Base-by-base conservation (phyloP, 208 protist species). In the Wallacemonas collosoma region DNA sequence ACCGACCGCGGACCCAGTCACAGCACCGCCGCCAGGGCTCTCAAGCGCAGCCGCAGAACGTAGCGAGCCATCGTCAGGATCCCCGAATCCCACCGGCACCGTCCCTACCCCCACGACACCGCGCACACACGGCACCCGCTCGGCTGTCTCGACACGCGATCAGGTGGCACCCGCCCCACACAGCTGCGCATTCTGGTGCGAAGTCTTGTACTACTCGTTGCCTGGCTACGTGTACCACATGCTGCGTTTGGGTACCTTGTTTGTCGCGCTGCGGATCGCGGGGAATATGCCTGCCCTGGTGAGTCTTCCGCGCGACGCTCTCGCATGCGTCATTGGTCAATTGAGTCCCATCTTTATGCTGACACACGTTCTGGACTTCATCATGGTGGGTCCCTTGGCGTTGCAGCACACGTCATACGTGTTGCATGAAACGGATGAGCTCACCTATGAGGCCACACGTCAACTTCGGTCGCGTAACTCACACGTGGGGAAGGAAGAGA, bases 201-300 rank as follows among this genome's bases (percentile, higher is more conserved):
- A 65, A 40, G 51, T 69, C 8, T 3, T 73, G 39, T 67, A 61
- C 14, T 82, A 71, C 58, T 77, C 80, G 47, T 38, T 74, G 1
- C 60, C 75, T 11, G 62, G 41, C 3, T 1, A 66, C 2, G 58
- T 89, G 36, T 74, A 80, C 72, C 76, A 82, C 38, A n/a, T 83
- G 3, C 77, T 93, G 39, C 78, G 73, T 1, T 84, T 80, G 58
- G 75, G 75, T 2, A 61, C 74, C 41, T 54, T 84, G 48, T 48
- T 85, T 26, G 56, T 71, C 2, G 61, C 75, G 15, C 63, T 87
- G 3, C 69, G 45, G 35, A 12, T 77, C 2, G 78, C 68, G n/a
- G 71, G 79, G 6, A 74, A 76, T 15, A 58, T 58, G 2, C 48
- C 64, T 1, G 66, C 53, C 11, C 38, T 83, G 38, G 76, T 85